Base-by-base conservation (phyloP, 1,284 basidiomycete genomes). In the Ceratobasidium sp. region DNA sequence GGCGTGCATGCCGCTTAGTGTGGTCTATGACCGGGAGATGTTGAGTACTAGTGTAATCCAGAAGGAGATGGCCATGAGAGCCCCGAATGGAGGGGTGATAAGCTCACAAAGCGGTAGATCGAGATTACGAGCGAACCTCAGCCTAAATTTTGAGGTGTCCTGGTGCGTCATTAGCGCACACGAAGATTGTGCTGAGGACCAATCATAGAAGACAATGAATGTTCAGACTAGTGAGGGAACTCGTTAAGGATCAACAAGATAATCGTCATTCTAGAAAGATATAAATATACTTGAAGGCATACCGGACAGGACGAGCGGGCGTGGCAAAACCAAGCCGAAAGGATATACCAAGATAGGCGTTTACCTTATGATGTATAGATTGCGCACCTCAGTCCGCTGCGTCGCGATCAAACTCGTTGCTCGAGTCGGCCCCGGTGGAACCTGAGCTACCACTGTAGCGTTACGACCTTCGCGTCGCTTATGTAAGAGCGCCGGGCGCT, bases 351-450 rank as follows among this genome's bases (percentile, higher is more conserved):
- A 87, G 79, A 62, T 79, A 81, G 30, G 83, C 84, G 59, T 77
- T 75, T 67, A 73, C 67, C 18, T 75, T 76, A 9, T 77, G 77
- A n/a, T 67, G 55, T 57, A 72, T 55, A 77, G 75, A 74, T 32
- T 77, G 74, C 28, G 73, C 81, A 6, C 85, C 85, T 61, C 88
- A 87, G 73, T 90, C 77, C 83, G 85, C 83, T 26, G 79, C 85
- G 70, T 91, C 88, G 91, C 90, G 91, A 81, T 91, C 85, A 77
- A 92, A 91, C 77, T 91, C 88, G 77, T 91, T 90, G 16, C 86
- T 87, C 0, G 87, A 84, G 77, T 88, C 86, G 13, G 89, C 90
- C 41, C 82, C 85, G 6, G 87, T 85, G 16, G 70, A 62, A n/a
- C 88, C 87, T 6, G 87, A 85, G 35, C 35, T 11, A 23, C 28